A percentile compares a stretch with the other conserved stretches of the same genome.
phyloP scores from a whole-genome alignment of 2,329 filamentous ascomycete genomes.

The Aschersonia sp. region DNA sequence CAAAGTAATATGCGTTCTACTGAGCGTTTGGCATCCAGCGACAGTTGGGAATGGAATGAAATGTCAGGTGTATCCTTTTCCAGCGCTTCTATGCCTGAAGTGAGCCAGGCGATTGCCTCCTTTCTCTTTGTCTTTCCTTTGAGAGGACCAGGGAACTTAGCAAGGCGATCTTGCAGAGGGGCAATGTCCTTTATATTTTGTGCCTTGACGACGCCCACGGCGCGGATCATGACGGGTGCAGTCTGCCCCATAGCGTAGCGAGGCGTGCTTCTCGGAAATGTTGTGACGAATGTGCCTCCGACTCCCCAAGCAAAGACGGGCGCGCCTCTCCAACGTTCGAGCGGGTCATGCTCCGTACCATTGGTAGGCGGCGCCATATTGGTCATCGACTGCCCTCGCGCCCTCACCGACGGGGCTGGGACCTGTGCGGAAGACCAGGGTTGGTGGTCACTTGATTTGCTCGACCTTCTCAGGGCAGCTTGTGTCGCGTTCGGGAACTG shows the following conservation, averaged over 20 bases:
- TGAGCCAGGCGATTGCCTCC: conserved; percentile 72
- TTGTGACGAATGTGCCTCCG: conserved; percentile 67
- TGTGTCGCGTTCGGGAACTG: conserved; percentile 42
- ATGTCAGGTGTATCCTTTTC: conserved; percentile 43
- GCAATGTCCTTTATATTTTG: conserved; percentile 60
- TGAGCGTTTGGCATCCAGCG: conserved; percentile 52
- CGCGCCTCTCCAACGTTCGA: conserved; percentile 82
- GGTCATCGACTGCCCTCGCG: conserved; percentile 36
- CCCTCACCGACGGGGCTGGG: background rate
- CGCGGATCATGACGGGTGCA: conserved; percentile 66
- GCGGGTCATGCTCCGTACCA: conserved; percentile 55
- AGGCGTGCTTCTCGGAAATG: conserved; percentile 79
- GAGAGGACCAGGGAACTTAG: conserved; percentile 80
- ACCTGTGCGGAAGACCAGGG: background rate
- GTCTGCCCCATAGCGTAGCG: conserved; percentile 66
- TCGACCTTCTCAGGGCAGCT: conserved; percentile 15
- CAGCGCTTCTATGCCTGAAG: conserved; percentile 57
- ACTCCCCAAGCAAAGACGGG: conserved; percentile 83
- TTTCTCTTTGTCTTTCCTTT: conserved; percentile 92
- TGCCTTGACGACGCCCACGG: conserved; percentile 70
- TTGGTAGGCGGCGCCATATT: conserved; percentile 49
- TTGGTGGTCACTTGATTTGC: conserved; percentile 12
- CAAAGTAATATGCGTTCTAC: conserved; percentile 75
- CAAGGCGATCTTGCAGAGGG: conserved; percentile 55
- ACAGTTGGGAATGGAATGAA: conserved; percentile 33